Percentiles rank a stretch among this genome's conserved stretches.
phyloP scores from a whole-genome alignment of 441 rosid species.

The Syzygium syzygioides region DNA sequence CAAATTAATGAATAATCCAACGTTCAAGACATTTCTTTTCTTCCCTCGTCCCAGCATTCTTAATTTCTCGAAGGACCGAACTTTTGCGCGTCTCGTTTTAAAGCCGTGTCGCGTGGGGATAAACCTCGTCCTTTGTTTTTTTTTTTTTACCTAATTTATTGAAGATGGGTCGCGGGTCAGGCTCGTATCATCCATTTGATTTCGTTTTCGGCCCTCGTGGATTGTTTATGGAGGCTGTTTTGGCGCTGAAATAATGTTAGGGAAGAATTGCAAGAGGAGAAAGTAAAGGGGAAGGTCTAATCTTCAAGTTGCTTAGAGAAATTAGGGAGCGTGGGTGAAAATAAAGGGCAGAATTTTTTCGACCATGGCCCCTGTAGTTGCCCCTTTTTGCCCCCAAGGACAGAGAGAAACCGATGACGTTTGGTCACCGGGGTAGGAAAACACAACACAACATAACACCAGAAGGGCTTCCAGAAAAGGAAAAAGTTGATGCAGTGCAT shows the following conservation, averaged over 20 bases:
- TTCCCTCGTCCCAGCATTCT: background rate
- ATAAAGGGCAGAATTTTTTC: background rate
- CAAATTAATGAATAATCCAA: background rate
- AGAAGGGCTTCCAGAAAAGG: background rate
- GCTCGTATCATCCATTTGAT: accelerated
- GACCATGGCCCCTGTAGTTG: background rate
- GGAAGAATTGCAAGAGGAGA: background rate
- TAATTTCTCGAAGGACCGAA: background rate
- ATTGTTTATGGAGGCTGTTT: background rate
- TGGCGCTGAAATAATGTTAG: background rate
- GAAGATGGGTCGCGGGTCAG: accelerated
- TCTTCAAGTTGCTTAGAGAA: background rate
- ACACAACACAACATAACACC: background rate
- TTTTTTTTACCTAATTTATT: background rate
- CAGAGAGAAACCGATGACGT: background rate
- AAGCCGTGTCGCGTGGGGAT: background rate
- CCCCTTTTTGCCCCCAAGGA: background rate
- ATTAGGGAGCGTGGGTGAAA: background rate
- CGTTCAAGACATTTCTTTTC: too few relatives aligned
- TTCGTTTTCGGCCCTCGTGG: background rate
- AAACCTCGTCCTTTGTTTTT: accelerated
- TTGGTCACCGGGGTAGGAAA: background rate
- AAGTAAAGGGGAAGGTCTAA: background rate
- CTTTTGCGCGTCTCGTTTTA: background rate
- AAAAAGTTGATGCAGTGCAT: background rate